Conservation (phyloP, 139 green algal genomes). For the Diplosphaera chodatii region DNA sequence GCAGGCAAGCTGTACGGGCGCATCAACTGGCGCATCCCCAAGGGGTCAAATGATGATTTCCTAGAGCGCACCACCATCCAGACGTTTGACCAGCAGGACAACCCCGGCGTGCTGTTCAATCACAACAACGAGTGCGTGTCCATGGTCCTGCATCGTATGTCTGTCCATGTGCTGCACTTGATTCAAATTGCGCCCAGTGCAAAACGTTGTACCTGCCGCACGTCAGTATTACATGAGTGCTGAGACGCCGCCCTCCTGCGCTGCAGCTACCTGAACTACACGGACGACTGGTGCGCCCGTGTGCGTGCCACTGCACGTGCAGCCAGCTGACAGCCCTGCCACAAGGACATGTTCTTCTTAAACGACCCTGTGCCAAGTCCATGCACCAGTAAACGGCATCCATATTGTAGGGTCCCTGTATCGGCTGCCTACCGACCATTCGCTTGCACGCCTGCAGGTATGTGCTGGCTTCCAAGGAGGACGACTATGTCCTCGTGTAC, state of each 20-base stretch:
- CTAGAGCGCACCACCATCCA: conserved; percentile 68
- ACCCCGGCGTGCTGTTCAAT: conserved; percentile 60
- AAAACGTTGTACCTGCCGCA: too few species aligned
- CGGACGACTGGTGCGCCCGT: conserved; percentile 62
- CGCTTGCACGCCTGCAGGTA: conserved; percentile 90
- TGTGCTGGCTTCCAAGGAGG: conserved; percentile 58
- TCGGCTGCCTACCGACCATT: too few species aligned
- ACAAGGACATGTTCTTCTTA: too few species aligned
- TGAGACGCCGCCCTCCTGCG: too few species aligned
- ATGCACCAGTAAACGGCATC: neutral
- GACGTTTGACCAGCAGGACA: conserved; percentile 49
- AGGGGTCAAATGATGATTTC: conserved; percentile 51
- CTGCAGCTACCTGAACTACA: conserved; percentile 65
- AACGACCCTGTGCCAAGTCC: too few species aligned
- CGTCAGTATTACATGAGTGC: too few species aligned
- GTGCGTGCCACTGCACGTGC: neutral
- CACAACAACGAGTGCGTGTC: conserved; percentile 64
- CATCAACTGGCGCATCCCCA: conserved; percentile 74
- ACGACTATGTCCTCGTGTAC: conserved; percentile 78
- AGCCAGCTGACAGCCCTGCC: too few species aligned
- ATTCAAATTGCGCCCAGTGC: too few species aligned
- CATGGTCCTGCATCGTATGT: too few species aligned
- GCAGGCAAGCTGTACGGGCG: conserved; percentile 47
- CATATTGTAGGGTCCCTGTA: conserved; percentile 79
- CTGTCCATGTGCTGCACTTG: too few species aligned